phyloP scores from a whole-genome alignment of 768 basidiomycete genomes.

The Xerocomus spinulosus region DNA sequence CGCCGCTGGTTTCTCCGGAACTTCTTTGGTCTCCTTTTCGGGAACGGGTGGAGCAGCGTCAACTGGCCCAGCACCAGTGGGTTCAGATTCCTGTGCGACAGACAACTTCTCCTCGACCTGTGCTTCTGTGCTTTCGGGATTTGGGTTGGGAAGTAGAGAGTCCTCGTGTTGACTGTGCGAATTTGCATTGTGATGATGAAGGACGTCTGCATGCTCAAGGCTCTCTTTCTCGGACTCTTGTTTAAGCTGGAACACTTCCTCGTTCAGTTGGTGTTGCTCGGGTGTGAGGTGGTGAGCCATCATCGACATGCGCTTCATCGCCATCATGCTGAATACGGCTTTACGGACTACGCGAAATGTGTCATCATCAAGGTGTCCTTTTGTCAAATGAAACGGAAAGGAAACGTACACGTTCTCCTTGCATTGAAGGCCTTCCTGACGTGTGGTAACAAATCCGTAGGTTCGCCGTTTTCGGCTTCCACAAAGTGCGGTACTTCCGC shows the following conservation, averaged over 20 bases:
- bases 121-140: not conserved
- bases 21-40: constrained; percentile 17
- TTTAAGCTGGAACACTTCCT: constrained; percentile 65
- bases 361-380: not conserved
- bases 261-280: constrained; percentile 48
- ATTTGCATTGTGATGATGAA: constrained; percentile 44
- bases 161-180: not conserved
- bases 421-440: constrained; percentile 91
- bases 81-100: constrained; percentile 3
- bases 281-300: constrained; percentile 39
- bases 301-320: constrained; percentile 73
- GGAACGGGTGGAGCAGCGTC: constrained; percentile 1
- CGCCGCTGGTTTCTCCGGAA: constrained; percentile 24
- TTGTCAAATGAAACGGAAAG: not conserved
- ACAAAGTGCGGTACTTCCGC: constrained; percentile 68
- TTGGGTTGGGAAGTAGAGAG: not conserved
- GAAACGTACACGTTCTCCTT: constrained; percentile 69
- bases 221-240: constrained; percentile 66
- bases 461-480: constrained; percentile 47
- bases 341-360: constrained; percentile 62
- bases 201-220: constrained; percentile 40
- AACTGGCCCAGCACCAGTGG: not conserved
- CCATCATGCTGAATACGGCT: constrained; percentile 82
- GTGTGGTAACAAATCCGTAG: constrained; percentile 78
- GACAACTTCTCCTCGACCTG: not conserved